Percentiles rank a stretch among this genome's conserved stretches.
These are phyloP conservation scores for Schoenoplectus triqueter DNA, from an alignment of 202 grass and related monocot species.

Conservation along the genomic window DNA sequence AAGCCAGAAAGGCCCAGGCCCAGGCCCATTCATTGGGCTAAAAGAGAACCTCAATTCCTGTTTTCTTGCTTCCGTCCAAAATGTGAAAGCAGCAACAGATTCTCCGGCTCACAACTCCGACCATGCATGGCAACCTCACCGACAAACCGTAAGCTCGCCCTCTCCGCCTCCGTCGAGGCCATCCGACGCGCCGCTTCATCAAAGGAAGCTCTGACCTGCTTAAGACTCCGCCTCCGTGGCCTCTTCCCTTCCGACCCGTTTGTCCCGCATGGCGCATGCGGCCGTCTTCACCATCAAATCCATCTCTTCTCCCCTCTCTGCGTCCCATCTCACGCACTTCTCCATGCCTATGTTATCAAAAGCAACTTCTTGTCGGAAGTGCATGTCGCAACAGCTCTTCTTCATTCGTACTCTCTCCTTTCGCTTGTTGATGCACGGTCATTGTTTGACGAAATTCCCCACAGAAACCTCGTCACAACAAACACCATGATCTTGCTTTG, in stretches of 20 bases:
- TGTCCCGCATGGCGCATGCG: conserved; percentile 23
- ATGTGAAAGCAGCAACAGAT: background rate
- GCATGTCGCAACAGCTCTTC: conserved; percentile 58
- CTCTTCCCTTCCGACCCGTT: conserved; percentile 38
- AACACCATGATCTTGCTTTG: conserved; percentile 65
- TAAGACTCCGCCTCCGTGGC: conserved; percentile 50
- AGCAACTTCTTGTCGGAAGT: conserved; percentile 48
- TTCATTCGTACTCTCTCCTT: conserved; percentile 35
- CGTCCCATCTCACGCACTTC: background rate
- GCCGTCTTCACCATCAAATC: conserved; percentile 59
- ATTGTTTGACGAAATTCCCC: conserved; percentile 65
- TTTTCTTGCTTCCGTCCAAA: background rate
- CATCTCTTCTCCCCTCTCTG: conserved; percentile 39
- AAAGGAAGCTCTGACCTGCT: conserved; percentile 38
- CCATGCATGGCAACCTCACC: background rate
- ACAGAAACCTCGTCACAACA: conserved; percentile 48
- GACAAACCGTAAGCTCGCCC: conserved; percentile 23
- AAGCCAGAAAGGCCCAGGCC: background rate
- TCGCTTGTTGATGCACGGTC: conserved; percentile 36
- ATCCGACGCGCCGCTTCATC: conserved; percentile 42
- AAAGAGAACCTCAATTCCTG: background rate
- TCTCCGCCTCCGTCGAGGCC: conserved; percentile 38
- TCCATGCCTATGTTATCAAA: conserved; percentile 61
- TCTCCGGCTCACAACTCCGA: background rate
- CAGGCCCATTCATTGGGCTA: background rate